Evolutionary conservation across 352 stramenopile species (phyloP).

Genomic region (Globisporangium alternatum): DNA sequence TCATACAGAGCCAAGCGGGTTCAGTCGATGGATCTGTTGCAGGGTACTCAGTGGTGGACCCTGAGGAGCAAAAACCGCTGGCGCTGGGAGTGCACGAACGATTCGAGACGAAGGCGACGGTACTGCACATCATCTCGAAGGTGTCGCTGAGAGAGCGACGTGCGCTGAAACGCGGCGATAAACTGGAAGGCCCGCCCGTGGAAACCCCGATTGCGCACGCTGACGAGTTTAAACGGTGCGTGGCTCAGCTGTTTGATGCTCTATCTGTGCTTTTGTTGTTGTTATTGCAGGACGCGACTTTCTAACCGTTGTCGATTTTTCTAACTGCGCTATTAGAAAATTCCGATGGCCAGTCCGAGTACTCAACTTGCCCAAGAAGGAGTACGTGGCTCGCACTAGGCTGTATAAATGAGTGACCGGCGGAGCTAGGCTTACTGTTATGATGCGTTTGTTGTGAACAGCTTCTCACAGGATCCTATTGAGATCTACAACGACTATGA

Average conservation of each 20-base stretch:
- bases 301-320: no score
- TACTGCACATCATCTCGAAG: constrained; percentile 26
- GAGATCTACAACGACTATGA: constrained; percentile 58
- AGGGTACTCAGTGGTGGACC: background rate
- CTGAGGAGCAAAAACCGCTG: background rate
- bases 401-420: background rate
- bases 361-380: constrained; percentile 51
- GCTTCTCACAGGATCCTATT: constrained; percentile 42
- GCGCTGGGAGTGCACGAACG: background rate
- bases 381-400: constrained; percentile 31
- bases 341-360: constrained; percentile 74
- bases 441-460: constrained; percentile 6
- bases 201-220: constrained; percentile 38
- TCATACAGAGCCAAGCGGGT: background rate
- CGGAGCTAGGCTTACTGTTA: constrained; percentile 2
- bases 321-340: constrained; percentile 35
- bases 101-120: constrained; percentile 7
- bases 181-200: constrained; percentile 39
- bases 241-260: constrained; percentile 12
- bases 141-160: constrained; percentile 30
- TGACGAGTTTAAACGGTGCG: constrained; percentile 43
- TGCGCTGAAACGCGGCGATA: constrained; percentile 29
- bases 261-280: background rate
- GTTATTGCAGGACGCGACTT: background rate
- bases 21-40: background rate